Evolutionary conservation across 208 protist genomes (phyloP).

Genomic region (Blechomonas ayalai): DNA sequence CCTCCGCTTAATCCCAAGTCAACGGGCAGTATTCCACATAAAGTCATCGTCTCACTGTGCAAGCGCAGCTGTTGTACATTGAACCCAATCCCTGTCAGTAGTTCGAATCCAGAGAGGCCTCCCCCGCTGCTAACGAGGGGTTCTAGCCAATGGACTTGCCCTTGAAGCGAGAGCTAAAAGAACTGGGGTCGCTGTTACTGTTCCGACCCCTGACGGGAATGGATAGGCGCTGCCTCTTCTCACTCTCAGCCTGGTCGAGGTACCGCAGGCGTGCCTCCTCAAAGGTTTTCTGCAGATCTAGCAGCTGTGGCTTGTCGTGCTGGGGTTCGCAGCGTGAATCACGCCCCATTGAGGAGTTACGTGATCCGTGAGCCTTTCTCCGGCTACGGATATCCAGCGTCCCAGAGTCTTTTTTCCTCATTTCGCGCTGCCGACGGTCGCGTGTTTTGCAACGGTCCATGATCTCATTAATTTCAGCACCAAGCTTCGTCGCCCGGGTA

Average conservation of each 20-base stretch:
- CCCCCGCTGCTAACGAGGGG: no score
- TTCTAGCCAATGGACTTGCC: neutral
- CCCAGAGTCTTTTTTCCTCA: slow-evolving; percentile 19
- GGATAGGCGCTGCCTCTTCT: slow-evolving; percentile 35
- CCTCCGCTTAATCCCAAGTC: no score
- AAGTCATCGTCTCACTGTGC: no score
- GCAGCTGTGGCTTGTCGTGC: slow-evolving; percentile 11
- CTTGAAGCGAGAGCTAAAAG: slow-evolving; percentile 66
- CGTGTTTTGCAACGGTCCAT: slow-evolving; percentile 36
- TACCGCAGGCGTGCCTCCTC: slow-evolving; percentile 52
- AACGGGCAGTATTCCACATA: no score
- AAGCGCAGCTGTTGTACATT: no score
- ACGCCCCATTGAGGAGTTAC: no score
- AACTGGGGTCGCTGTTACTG: slow-evolving; percentile 39
- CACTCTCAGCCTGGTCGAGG: slow-evolving; percentile 37
- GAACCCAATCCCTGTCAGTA: no score
- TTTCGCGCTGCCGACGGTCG: slow-evolving; percentile 39
- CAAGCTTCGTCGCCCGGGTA: slow-evolving; percentile 26
- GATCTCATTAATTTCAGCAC: slow-evolving; percentile 59
- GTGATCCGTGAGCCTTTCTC: no score
- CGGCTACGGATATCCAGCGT: no score
- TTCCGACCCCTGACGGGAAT: slow-evolving; percentile 12
- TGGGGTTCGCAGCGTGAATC: no score
- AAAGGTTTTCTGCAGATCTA: slow-evolving; percentile 54
- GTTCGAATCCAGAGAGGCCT: no score